phyloP scores from a whole-genome alignment of 441 rosid genomes.

The Populus trichocarpa region DNA sequence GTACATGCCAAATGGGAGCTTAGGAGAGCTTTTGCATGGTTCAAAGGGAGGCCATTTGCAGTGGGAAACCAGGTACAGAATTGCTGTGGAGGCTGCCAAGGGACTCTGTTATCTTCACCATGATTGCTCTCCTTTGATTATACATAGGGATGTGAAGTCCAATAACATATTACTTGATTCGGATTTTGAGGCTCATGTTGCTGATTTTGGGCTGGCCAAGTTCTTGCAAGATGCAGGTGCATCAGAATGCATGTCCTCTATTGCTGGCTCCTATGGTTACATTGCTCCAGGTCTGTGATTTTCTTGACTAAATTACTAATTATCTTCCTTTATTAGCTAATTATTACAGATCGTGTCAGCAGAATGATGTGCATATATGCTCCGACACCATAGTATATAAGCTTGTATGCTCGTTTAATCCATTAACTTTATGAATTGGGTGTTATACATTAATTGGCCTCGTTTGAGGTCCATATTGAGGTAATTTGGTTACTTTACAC shows the following conservation, averaged over 20 bases:
- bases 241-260: constrained; percentile 83
- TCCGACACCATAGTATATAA: too few relatives aligned
- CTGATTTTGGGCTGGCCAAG: constrained; percentile 96
- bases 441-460: too few relatives aligned
- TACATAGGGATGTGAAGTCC: constrained; percentile 20
- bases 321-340: background rate
- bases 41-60: constrained; percentile 81
- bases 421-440: background rate
- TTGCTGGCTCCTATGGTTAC: constrained; percentile 96
- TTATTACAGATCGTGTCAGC: background rate
- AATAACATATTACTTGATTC: constrained; percentile 81
- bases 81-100: constrained; percentile 76
- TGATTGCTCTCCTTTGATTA: constrained; percentile 84
- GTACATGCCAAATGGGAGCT: constrained; percentile 46
- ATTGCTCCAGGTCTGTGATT: constrained; percentile 77
- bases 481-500: too few relatives aligned
- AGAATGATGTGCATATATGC: background rate
- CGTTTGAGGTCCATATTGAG: too few relatives aligned
- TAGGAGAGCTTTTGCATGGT: constrained; percentile 82
- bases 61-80: constrained; percentile 66
- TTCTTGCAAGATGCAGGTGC: constrained; percentile 73
- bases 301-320: background rate
- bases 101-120: constrained; percentile 91
- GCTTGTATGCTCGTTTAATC: background rate
- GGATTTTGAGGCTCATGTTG: constrained; percentile 80